Percentiles rank a stretch among this genome's conserved stretches.
These are phyloP conservation scores for Lachnellula subtilissima DNA, from an alignment of 2,329 filamentous ascomycete species.

Conservation along the genomic window DNA sequence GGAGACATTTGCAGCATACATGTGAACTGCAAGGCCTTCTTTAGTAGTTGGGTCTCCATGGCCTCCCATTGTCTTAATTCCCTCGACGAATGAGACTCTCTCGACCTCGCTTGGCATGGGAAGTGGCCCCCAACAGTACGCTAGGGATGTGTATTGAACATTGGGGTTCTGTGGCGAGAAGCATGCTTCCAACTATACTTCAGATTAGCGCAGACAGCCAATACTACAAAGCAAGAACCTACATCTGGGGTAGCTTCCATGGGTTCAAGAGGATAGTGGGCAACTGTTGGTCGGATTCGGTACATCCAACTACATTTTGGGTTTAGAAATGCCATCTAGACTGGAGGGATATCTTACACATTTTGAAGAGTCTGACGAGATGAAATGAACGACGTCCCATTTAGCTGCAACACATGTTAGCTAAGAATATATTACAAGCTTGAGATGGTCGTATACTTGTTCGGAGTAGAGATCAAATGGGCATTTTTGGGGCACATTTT, in stretches of 20 bases:
- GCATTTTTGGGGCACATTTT: slow-evolving; percentile 36
- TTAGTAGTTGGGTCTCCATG: slow-evolving; percentile 44
- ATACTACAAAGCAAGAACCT: neutral
- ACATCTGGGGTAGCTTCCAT: neutral
- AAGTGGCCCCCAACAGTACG: slow-evolving; percentile 42
- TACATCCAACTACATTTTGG: slow-evolving; percentile 30
- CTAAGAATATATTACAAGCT: too few species aligned
- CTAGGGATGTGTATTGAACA: slow-evolving; percentile 39
- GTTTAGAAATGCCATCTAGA: too few species aligned
- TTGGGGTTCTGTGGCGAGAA: slow-evolving; percentile 42
- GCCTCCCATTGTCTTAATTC: slow-evolving; percentile 43
- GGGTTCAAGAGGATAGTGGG: slow-evolving; percentile 26
- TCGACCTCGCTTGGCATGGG: slow-evolving; percentile 9
- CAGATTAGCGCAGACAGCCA: slow-evolving; percentile 10
- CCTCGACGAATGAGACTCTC: slow-evolving; percentile 38
- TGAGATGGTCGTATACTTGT: neutral
- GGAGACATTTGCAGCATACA: slow-evolving; percentile 41
- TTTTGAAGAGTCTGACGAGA: slow-evolving; percentile 50
- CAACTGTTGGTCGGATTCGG: slow-evolving; percentile 38
- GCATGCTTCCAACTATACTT: slow-evolving; percentile 28
- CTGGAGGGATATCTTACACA: slow-evolving; percentile 35
- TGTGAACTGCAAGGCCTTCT: slow-evolving; percentile 43
- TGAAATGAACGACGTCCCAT: neutral
- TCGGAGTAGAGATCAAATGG: slow-evolving; percentile 34
- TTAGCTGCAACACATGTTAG: neutral